Conservation (phyloP, 106 monocot species). For the Platanthera guangdongensis region DNA sequence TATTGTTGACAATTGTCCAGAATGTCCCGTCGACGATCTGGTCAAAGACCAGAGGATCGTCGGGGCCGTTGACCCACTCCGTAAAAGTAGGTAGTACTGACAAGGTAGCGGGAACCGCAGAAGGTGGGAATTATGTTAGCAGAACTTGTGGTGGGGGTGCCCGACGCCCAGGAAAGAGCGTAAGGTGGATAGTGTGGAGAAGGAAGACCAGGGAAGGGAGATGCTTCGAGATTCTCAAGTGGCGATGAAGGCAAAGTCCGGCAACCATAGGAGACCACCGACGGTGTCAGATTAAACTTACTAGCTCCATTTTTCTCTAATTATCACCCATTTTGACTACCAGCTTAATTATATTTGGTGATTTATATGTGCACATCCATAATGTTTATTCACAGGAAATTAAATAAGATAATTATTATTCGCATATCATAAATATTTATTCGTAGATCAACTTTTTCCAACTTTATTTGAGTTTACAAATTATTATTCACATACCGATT, state of each 20-base stretch:
- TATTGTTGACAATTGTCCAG: constrained; percentile 78
- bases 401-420: too few relatives aligned
- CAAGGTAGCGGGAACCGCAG: constrained; percentile 49
- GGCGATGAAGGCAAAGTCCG: constrained; percentile 43
- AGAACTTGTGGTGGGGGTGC: constrained; percentile 48
- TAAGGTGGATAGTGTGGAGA: constrained; percentile 54
- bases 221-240: constrained; percentile 26
- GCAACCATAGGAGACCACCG: constrained; percentile 31
- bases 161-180: constrained; percentile 50
- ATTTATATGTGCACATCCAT: too few relatives aligned
- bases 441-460: too few relatives aligned
- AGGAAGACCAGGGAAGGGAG: constrained; percentile 38
- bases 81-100: constrained; percentile 79
- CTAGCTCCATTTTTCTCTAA: too few relatives aligned
- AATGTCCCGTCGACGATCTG: constrained; percentile 69
- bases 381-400: too few relatives aligned
- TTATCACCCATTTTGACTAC: too few relatives aligned
- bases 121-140: constrained; percentile 51
- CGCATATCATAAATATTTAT: too few relatives aligned
- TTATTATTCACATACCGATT: too few relatives aligned
- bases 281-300: constrained; percentile 3
- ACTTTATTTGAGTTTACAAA: too few relatives aligned
- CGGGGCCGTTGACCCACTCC: constrained; percentile 22
- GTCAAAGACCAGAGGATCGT: constrained; percentile 72
- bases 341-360: too few relatives aligned